Base-by-base conservation (phyloP, 768 basidiomycete genomes). In the Leccinellum rugosiceps region DNA sequence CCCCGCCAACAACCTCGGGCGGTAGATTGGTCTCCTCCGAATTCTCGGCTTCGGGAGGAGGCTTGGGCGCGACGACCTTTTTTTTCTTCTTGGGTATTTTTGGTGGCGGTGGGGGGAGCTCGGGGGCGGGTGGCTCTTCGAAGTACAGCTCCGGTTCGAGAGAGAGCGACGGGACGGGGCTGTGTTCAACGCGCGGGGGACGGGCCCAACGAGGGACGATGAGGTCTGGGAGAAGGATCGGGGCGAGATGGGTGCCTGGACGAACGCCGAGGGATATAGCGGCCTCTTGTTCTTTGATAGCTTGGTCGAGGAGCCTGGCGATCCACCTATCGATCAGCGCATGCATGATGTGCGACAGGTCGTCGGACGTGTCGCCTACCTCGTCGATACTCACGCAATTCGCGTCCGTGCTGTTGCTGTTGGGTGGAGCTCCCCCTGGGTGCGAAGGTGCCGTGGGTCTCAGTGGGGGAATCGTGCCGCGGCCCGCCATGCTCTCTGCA, bases 301-400 rank as follows among this genome's bases (percentile, higher is more conserved):
- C 86, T 63, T 90, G 83, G 62, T 94, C 90, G 23, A 94, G 75
- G 41, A 89, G 78, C 23, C 86, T 93, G 90, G 34, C 92, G 80
- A 60, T 92, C 88, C 13, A 92, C 81, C 92, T 94, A 55, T 47
- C 17, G 17, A 41, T n/a, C n/a, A n/a, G n/a, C n/a, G n/a, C n/a
- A n/a, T n/a, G n/a, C n/a, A n/a, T n/a, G n/a, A n/a, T n/a, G n/a
- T n/a, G n/a, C n/a, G n/a, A n/a, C n/a, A n/a, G n/a, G n/a, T n/a
- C n/a, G 21, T 6, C 6, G 10, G 25, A 4, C 52, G 46, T 34
- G 25, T 5, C n/a, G 55, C 51, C 7, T 35, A 38, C 13, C 35
- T 30, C 25, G 13, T 48, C 41, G 23, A 32, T 34, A 15, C 17
- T 6, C 15, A 8, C 3, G 21, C 19, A 31, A 49, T 57, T 38